phyloP scores from a whole-genome alignment of 768 basidiomycete genomes.

The Naematelia encephala region DNA sequence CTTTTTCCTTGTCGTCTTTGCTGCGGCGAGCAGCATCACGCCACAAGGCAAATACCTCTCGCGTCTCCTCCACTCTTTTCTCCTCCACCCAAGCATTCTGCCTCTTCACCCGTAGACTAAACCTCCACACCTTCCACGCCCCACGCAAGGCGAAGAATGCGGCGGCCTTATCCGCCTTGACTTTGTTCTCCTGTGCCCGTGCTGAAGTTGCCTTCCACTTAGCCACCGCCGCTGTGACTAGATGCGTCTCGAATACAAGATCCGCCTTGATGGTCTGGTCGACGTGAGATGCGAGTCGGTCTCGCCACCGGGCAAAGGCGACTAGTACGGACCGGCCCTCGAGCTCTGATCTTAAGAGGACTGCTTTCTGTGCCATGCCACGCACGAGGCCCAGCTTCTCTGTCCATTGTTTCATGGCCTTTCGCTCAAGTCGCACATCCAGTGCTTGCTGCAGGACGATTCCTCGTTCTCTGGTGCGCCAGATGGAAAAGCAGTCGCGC shows the following conservation, averaged over 20 bases:
- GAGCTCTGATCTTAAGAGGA: neutral
- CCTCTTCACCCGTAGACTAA: conserved; percentile 5
- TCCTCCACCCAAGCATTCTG: conserved; percentile 18
- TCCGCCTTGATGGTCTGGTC: conserved; percentile 13
- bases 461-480: conserved; percentile 11
- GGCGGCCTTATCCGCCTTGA: conserved; percentile 28
- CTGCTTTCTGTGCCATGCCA: neutral
- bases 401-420: neutral
- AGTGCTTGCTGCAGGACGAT: conserved; percentile 3
- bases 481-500: conserved; percentile 1
- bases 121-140: conserved; percentile 25
- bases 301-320: conserved; percentile 23
- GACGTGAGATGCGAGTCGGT: neutral
- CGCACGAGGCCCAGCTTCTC: neutral
- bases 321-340: neutral
- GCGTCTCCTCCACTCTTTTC: conserved; percentile 10
- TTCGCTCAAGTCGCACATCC: conserved; percentile 1
- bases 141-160: conserved; percentile 33
- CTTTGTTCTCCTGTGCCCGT: conserved; percentile 11
- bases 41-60: conserved; percentile 31
- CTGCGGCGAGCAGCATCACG: conserved; percentile 9
- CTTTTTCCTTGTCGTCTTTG: conserved; percentile 4
- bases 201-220: conserved; percentile 18
- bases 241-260: conserved; percentile 13
- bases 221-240: neutral